Evolutionary conservation across 441 rosid genomes (phyloP), one percentile per base, ranked within the genome.

Genomic region (Croton setiger): DNA sequence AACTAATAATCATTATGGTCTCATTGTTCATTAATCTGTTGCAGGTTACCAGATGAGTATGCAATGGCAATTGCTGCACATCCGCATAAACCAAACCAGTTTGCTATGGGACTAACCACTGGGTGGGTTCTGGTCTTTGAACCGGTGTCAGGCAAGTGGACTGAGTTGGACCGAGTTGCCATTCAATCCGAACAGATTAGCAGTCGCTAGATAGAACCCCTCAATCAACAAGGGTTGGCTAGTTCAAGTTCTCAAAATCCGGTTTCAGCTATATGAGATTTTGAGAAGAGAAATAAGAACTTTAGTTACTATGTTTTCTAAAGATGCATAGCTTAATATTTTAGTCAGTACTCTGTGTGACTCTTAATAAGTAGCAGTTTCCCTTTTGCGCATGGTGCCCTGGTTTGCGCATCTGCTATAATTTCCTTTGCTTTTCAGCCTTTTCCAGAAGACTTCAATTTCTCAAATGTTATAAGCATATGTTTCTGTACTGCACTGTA

Each of bases 71-170:
- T 89, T 44, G 85, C 92, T 1, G 86, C 92, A 58, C 85, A 89
- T 70, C 95, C 92, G 0, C 78, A 70, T 33, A 75, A 77, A 57
- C 82, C 90, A 21, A 76, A 71, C 66, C 92, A 89, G 73, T 87
- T 87, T 71, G 82, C 87, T 0, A 49, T 81, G 44, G 90, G 92
- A 53, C 73, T 87, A 13, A 64, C 85, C 12, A 79, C 81, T 59
- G 90, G 91, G 4, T 62, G 56, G 37, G 83, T 84, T 3, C 33
- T 69, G n/a, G 82, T 88, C 64, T 71, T 84, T 20, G 87, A 82
- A 71, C 88, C 82, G 52, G 75, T 52, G 3, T 68, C 68, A 7
- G 74, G 74, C 21, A 74, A 77, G 55, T 85, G 89, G 88, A 71
- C 69, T 17, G 10, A 21, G 52, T 72, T 85, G 89, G 88, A 71